Base-by-base conservation (phyloP, 2,329 filamentous ascomycete genomes). In the Phialocephala subalpina region DNA sequence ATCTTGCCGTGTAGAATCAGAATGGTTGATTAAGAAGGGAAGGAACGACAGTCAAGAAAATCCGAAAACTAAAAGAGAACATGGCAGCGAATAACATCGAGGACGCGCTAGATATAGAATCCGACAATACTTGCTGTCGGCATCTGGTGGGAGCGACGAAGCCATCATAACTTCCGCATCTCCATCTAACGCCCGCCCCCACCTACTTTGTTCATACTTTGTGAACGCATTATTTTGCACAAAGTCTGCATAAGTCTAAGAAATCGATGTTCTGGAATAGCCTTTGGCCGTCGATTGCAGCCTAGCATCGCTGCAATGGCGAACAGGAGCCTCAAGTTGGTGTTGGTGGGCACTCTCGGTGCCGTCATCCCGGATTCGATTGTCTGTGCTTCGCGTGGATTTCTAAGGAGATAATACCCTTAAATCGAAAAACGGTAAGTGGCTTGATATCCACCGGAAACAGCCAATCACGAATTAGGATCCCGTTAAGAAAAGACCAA, bases 331-430 rank as follows among this genome's bases (percentile, higher is more conserved):
- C 45, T 29, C 25, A 22, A 22, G 45, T 20, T 18, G 49, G 3
- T 6, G 12, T 9, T 29, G 25, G 7, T 18, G 22, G 25, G 5
- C 22, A 25, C 49, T 45, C 40, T 27, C 14, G n/a, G 35, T 62
- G 60, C 60, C 60, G 60, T 56, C 60, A 45, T 56, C 20, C 59
- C 59, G 59, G 12, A 35, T n/a, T 52, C 27, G 16, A 16, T n/a
- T 18, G 40, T 42, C 40, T n/a, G 40, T 42, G 45, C 45, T n/a
- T n/a, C 45, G 58, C 42, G 58, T 38, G n/a, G 20, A 52, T 36
- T 35, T 22, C 1, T 16, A 42, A 49, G 35, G 45, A 59, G 29
- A 45, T 52, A 45, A 38, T 38, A 60, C 18, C 27, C 42, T 35
- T 36, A 52, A 52, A 16, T 60, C 36, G 35, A 35, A 35, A 14